Conservation (phyloP, 2,329 filamentous ascomycete species). For the Botrytis galanthina region DNA sequence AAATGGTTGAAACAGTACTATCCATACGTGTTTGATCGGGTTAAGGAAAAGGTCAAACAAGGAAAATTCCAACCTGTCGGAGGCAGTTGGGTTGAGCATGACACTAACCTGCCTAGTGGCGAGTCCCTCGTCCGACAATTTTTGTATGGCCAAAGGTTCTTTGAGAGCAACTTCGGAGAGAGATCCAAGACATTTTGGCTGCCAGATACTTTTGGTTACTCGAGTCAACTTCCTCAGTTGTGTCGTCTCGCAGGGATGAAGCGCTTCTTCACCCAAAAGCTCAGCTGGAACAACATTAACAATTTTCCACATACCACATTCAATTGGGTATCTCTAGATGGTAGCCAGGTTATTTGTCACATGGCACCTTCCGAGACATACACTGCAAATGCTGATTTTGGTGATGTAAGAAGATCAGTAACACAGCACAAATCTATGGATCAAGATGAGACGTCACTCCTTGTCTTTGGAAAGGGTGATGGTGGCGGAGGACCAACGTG, state of each 20-base stretch:
- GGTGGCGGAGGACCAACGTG: slow-evolving; percentile 94
- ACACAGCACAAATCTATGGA: slow-evolving; percentile 94
- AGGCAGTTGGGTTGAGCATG: slow-evolving; percentile 98
- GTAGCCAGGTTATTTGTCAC: slow-evolving; percentile 94
- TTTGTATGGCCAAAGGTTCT: slow-evolving; percentile 91
- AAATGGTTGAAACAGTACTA: slow-evolving; percentile 95
- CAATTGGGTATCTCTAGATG: slow-evolving; percentile 95
- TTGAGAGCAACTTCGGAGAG: slow-evolving; percentile 86
- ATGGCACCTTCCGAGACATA: slow-evolving; percentile 97
- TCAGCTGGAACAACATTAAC: slow-evolving; percentile 99
- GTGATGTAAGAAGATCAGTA: slow-evolving; percentile 86
- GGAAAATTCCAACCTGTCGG: slow-evolving; percentile 93
- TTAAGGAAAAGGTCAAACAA: slow-evolving; percentile 86
- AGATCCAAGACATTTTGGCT: slow-evolving; percentile 94
- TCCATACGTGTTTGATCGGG: slow-evolving; percentile 82
- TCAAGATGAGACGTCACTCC: slow-evolving; percentile 82
- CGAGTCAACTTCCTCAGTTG: slow-evolving; percentile 87
- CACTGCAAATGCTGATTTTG: slow-evolving; percentile 90
- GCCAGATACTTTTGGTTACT: slow-evolving; percentile 97
- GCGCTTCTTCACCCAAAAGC: slow-evolving; percentile 94
- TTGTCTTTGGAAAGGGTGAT: slow-evolving; percentile 96
- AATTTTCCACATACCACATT: slow-evolving; percentile 98
- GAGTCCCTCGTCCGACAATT: slow-evolving; percentile 95
- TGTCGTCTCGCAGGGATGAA: slow-evolving; percentile 94
- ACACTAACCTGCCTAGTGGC: slow-evolving; percentile 95